These are phyloP conservation scores for Barbarea vulgaris DNA, from an alignment of 345 rosid genomes.

Conservation along the genomic window DNA sequence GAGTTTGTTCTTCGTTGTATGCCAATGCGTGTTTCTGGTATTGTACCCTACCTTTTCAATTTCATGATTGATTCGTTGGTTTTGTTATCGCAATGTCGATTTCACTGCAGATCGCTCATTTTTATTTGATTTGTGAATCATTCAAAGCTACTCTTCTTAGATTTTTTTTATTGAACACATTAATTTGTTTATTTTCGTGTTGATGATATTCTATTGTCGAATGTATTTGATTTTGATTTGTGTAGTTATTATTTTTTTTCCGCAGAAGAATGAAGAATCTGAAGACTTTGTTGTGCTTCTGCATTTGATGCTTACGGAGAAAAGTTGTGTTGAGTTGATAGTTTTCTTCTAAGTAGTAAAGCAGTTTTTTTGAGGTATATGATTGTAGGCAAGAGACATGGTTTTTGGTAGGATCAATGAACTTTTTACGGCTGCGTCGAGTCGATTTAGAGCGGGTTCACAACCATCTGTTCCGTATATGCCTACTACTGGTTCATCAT, in stretches of 20 bases:
- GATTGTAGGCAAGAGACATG: conserved; percentile 47
- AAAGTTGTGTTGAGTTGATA: conserved; percentile 19
- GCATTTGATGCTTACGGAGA: conserved; percentile 11
- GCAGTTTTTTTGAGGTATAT: conserved; percentile 32
- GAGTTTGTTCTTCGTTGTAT: conserved; percentile 32
- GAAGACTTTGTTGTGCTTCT: conserved; percentile 22
- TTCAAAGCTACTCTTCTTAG: background rate
- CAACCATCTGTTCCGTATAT: conserved; percentile 51
- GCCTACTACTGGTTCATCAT: conserved; percentile 51
- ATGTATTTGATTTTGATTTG: conserved; percentile 22
- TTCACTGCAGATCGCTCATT: conserved; percentile 22
- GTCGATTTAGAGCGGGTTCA: conserved; percentile 41
- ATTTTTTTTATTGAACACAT: background rate
- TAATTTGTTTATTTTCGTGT: background rate
- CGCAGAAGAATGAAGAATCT: conserved; percentile 27
- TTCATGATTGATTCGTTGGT: background rate
- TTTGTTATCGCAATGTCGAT: conserved; percentile 35
- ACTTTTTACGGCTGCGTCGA: conserved; percentile 48
- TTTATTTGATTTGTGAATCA: conserved; percentile 24
- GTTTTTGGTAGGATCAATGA: conserved; percentile 63
- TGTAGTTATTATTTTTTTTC: conserved; percentile 20
- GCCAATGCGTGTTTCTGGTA: conserved; percentile 28
- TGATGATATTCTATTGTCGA: background rate
- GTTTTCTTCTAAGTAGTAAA: conserved; percentile 13
- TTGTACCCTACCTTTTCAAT: background rate